Conservation (phyloP, 495 filamentous ascomycete genomes). For the Penicillium turbatum region DNA sequence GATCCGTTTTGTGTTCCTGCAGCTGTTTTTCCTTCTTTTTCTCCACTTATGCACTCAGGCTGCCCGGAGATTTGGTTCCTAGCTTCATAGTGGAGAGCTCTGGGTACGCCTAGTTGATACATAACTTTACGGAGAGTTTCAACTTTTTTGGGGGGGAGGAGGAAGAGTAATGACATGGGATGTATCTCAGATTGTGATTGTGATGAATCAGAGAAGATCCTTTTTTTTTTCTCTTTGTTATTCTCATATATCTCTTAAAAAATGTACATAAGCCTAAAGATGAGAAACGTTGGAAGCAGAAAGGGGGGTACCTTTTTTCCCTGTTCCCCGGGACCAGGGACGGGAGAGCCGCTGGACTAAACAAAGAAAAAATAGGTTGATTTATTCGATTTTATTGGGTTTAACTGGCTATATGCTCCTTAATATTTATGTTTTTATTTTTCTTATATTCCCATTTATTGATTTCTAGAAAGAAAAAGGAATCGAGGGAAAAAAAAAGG, state of each 20-base stretch:
- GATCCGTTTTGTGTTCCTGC: conserved; percentile 31
- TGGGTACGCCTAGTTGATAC: conserved; percentile 10
- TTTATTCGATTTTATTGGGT: conserved; percentile 6
- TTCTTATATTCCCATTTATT: conserved; percentile 10
- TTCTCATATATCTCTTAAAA: conserved; percentile 4
- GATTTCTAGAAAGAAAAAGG: neutral
- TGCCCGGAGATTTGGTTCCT: conserved; percentile 28
- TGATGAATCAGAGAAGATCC: conserved; percentile 25
- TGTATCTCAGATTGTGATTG: conserved; percentile 14
- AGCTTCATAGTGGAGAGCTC: conserved; percentile 22
- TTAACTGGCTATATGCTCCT: conserved; percentile 5
- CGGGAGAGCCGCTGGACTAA: conserved; percentile 37
- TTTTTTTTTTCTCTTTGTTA: neutral
- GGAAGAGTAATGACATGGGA: conserved; percentile 2
- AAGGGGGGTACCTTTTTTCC: conserved; percentile 27
- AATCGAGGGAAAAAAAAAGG: neutral
- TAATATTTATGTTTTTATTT: conserved; percentile 8
- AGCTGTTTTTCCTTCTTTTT: conserved; percentile 18
- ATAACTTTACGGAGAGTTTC: neutral
- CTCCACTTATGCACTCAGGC: conserved; percentile 23
- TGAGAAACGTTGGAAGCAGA: conserved; percentile 26
- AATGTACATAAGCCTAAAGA: neutral
- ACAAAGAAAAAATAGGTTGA: conserved; percentile 22
- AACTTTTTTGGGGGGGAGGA: too few relatives aligned
- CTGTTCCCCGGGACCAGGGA: conserved; percentile 32